Conservation (phyloP, 768 basidiomycete species). For the Clathrus columnatus region DNA sequence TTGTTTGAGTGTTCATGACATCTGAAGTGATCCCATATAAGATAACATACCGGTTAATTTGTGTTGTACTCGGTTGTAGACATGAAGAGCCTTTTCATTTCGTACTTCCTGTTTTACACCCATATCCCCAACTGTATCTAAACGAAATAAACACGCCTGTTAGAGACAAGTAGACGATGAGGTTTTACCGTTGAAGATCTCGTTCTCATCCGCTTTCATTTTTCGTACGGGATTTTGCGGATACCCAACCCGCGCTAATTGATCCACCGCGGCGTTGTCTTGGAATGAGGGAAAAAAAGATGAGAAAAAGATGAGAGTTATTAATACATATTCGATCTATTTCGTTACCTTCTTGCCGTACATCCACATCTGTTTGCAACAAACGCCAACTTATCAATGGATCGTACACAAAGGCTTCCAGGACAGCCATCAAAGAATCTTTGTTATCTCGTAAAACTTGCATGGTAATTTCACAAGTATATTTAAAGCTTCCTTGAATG, state of each 20-base stretch:
- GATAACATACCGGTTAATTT: slow-evolving; percentile 73
- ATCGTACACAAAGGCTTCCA: slow-evolving; percentile 98
- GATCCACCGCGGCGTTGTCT: slow-evolving; percentile 47
- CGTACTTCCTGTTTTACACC: slow-evolving; percentile 74
- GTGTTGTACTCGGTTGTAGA: slow-evolving; percentile 90
- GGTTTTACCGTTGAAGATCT: slow-evolving; percentile 86
- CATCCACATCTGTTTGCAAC: slow-evolving; percentile 75
- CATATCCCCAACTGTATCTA: slow-evolving; percentile 40
- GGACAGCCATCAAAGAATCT: slow-evolving; percentile 97
- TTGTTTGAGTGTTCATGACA: too few relatives aligned
- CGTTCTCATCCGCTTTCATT: slow-evolving; percentile 85
- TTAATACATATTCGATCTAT: slow-evolving; percentile 8
- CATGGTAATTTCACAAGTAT: slow-evolving; percentile 98
- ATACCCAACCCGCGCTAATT: slow-evolving; percentile 59
- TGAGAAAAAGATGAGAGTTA: background rate
- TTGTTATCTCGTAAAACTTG: slow-evolving; percentile 91
- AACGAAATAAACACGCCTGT: slow-evolving; percentile 1
- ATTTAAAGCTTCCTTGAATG: slow-evolving; percentile 93
- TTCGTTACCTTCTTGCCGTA: slow-evolving; percentile 52
- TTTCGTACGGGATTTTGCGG: slow-evolving; percentile 76
- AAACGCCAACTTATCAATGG: slow-evolving; percentile 96
- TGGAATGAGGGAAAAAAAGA: slow-evolving; percentile 36
- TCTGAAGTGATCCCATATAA: background rate
- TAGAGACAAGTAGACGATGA: too few relatives aligned
- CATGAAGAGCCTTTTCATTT: slow-evolving; percentile 82